A percentile compares a stretch with the other conserved stretches of the same genome.
phyloP scores from a whole-genome alignment of 2,329 filamentous ascomycete genomes.

The Cladophialophora carrionii region DNA sequence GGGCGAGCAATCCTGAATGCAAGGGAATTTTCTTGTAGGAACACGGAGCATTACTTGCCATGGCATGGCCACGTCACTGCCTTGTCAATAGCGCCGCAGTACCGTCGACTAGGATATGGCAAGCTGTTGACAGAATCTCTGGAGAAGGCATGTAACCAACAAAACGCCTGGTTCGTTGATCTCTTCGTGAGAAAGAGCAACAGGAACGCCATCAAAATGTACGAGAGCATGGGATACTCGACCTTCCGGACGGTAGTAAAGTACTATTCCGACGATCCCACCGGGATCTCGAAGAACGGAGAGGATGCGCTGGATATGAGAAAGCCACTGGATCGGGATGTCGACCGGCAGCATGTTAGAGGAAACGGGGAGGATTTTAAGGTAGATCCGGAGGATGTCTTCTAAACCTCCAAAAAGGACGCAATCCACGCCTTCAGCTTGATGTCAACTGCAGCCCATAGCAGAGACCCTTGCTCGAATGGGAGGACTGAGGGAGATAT shows the following conservation, averaged over 20 bases:
- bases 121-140: constrained; percentile 79
- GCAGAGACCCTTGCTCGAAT: neutral
- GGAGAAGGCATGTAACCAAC: constrained; percentile 78
- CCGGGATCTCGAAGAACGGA: constrained; percentile 58
- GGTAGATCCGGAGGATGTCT: constrained; percentile 84
- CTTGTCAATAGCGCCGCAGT: constrained; percentile 84
- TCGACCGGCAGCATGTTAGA: constrained; percentile 73
- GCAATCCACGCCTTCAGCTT: neutral
- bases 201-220: constrained; percentile 81
- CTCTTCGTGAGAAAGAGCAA: constrained; percentile 91
- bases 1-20: constrained; percentile 4
- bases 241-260: constrained; percentile 85
- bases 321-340: constrained; percentile 83
- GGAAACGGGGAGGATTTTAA: constrained; percentile 76
- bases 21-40: constrained; percentile 22
- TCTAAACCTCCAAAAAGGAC: constrained; percentile 33
- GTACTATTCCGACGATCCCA: constrained; percentile 88
- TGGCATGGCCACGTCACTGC: constrained; percentile 99
- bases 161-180: constrained; percentile 92
- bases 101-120: constrained; percentile 83
- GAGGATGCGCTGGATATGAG: constrained; percentile 98
- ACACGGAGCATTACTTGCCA: constrained; percentile 88
- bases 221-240: constrained; percentile 87
- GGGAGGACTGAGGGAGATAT: neutral
- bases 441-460: neutral